These are phyloP conservation scores for Ceratopteris richardii DNA, from an alignment of 75 land plant genomes.

Conservation along the genomic window DNA sequence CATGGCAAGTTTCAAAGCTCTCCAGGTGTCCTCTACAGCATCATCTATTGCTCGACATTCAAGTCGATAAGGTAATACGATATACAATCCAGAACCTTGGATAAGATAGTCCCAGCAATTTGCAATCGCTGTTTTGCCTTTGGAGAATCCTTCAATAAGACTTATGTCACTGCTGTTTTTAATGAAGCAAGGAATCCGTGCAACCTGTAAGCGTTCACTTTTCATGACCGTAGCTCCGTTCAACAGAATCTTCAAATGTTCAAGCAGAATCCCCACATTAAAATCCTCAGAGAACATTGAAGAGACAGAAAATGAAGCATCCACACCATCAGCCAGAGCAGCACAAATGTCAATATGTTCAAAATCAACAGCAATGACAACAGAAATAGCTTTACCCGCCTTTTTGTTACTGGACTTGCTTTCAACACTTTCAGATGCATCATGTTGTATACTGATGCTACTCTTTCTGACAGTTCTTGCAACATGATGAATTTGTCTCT, in stretches of 20 bases:
- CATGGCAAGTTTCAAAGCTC: conserved; percentile 69
- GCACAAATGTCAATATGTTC: conserved; percentile 68
- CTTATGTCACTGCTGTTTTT: conserved; percentile 1
- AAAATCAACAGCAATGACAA: conserved; percentile 88
- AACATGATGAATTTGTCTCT: conserved; percentile 6
- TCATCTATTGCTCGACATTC: conserved; percentile 90
- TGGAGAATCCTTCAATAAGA: conserved; percentile 9
- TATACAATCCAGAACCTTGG: conserved; percentile 71
- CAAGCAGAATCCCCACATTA: conserved; percentile 80
- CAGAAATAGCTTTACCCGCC: background rate
- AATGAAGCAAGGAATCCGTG: conserved; percentile 54
- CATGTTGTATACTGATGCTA: background rate
- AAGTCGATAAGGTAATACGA: conserved; percentile 81
- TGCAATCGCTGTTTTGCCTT: conserved; percentile 13
- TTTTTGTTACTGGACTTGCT: background rate
- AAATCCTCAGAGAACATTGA: conserved; percentile 97
- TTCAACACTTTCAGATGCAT: background rate
- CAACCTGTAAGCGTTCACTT: conserved; percentile 88
- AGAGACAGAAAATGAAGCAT: conserved; percentile 51
- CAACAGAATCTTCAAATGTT: conserved; percentile 56
- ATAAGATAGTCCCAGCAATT: conserved; percentile 77
- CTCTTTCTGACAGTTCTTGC: background rate
- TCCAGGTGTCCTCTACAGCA: conserved; percentile 80
- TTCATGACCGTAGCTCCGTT: conserved; percentile 58
- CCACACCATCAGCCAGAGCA: conserved; percentile 89